phyloP scores from a whole-genome alignment of 768 basidiomycete genomes.

The Phanerochaete carnosa region DNA sequence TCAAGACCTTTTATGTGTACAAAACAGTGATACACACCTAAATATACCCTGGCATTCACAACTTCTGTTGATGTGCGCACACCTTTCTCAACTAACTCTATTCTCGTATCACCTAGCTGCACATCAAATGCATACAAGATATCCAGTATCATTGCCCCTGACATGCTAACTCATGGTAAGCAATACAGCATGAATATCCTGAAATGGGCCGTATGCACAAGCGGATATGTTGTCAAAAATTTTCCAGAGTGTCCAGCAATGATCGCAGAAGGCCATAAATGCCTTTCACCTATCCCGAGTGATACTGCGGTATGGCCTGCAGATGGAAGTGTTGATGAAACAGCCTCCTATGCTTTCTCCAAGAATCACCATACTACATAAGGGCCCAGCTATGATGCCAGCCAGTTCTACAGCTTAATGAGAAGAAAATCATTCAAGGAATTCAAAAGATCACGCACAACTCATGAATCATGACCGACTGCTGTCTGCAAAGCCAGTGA shows the following conservation, averaged over 20 bases:
- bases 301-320: neutral
- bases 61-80: neutral
- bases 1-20: neutral
- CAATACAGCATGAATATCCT: neutral
- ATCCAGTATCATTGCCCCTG: neutral
- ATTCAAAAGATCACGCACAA: neutral
- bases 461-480: neutral
- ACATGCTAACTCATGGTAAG: neutral
- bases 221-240: conserved; percentile 13
- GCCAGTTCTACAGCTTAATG: neutral
- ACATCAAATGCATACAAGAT: neutral
- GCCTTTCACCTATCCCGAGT: neutral
- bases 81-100: neutral
- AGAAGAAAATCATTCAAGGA: neutral
- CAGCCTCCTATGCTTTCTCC: conserved; percentile 2
- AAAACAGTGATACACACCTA: neutral
- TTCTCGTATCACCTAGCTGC: neutral
- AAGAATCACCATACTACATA: conserved; percentile 4
- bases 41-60: neutral
- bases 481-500: neutral
- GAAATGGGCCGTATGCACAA: neutral
- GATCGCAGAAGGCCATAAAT: conserved; percentile 2
- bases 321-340: conserved; percentile 9
- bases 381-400: conserved; percentile 2
- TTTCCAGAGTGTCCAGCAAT: conserved; percentile 23